These are phyloP conservation scores for Leccinum fibrillosum DNA, from an alignment of 768 basidiomycete species.

Conservation along the genomic window DNA sequence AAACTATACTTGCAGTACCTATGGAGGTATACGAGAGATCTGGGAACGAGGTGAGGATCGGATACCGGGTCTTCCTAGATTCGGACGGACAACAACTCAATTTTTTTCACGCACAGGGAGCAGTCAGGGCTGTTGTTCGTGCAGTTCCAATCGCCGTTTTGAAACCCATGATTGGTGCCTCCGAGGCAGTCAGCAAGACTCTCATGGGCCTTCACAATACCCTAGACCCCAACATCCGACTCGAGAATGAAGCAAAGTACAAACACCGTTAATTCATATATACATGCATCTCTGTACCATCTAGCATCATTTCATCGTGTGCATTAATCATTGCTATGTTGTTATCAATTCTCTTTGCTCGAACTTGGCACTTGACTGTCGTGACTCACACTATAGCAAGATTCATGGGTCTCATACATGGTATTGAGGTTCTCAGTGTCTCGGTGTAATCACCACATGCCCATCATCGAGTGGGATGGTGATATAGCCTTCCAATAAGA, in stretches of 20 bases:
- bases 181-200: conserved; percentile 95
- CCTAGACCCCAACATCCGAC: conserved; percentile 78
- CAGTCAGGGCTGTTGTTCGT: conserved; percentile 90
- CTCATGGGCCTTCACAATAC: conserved; percentile 91
- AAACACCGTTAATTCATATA: conserved; percentile 60
- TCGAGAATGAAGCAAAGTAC: conserved; percentile 92
- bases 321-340: conserved; percentile 1
- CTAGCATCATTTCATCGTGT: conserved; percentile 15
- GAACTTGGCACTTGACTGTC: not conserved
- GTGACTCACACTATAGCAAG: not conserved
- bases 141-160: conserved; percentile 97
- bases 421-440: conserved; percentile 5
- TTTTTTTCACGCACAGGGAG: conserved; percentile 53
- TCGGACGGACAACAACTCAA: not conserved
- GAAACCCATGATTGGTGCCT: conserved; percentile 97
- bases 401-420: not conserved
- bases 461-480: conserved; percentile 31
- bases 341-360: not conserved
- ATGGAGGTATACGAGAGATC: conserved; percentile 99
- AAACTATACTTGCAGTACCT: conserved; percentile 96
- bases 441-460: conserved; percentile 28
- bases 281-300: conserved; percentile 20
- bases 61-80: not conserved
- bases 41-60: conserved; percentile 71
- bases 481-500: conserved; percentile 28